Evolutionary conservation across 83 land plant genomes (phyloP).

Genomic region (Diphasiastrum complanatum): DNA sequence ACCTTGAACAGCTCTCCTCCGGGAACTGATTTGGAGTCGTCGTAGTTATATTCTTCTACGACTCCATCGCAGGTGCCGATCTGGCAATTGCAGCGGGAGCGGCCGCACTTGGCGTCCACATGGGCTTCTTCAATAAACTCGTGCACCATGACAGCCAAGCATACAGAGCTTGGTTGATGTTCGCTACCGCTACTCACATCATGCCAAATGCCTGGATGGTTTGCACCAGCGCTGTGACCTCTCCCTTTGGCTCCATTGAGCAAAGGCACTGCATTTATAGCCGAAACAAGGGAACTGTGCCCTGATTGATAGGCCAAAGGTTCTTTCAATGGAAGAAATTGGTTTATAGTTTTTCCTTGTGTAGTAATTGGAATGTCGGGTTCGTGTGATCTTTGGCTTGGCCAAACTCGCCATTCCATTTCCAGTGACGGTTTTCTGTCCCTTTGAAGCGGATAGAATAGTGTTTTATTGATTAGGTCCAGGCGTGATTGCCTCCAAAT

Average conservation of each 20-base stretch:
- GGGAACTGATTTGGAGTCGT: slow-evolving; percentile 26
- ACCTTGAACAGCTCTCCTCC: slow-evolving; percentile 42
- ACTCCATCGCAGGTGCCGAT: slow-evolving; percentile 39
- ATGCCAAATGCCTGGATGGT: slow-evolving; percentile 3
- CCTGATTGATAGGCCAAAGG: no score
- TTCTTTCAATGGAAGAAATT: no score
- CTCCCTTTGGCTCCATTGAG: slow-evolving; percentile 3
- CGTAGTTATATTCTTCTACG: slow-evolving; percentile 38
- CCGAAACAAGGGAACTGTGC: no score
- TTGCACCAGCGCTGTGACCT: not conserved
- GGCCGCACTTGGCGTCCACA: slow-evolving; percentile 39
- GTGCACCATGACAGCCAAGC: slow-evolving; percentile 76
- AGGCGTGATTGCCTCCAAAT: slow-evolving; percentile 20
- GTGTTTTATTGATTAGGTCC: slow-evolving; percentile 10
- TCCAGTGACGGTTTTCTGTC: not conserved
- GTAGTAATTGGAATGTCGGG: no score
- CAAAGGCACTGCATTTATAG: no score
- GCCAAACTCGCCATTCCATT: not conserved
- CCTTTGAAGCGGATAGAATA: slow-evolving; percentile 8
- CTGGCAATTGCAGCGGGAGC: slow-evolving; percentile 64
- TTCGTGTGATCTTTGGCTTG: slow-evolving; percentile 5
- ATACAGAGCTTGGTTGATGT: slow-evolving; percentile 73
- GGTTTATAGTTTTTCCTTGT: no score
- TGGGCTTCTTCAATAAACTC: slow-evolving; percentile 63
- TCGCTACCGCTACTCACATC: slow-evolving; percentile 35